Evolutionary conservation across 1,284 basidiomycete species (phyloP).

Genomic region (Trametes polyzona): DNA sequence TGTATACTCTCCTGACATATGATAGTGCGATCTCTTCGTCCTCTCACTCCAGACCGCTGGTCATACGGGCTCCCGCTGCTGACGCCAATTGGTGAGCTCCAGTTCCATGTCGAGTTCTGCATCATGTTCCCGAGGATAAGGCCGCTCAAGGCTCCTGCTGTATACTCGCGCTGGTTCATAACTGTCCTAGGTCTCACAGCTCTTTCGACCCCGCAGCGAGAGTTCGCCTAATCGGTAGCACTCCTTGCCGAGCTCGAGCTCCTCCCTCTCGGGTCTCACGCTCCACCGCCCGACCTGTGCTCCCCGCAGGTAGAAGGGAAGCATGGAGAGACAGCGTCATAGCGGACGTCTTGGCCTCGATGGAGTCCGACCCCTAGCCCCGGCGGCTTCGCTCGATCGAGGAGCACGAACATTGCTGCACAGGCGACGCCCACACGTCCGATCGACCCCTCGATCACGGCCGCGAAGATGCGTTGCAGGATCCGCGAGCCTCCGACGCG

Average conservation of each 20-base stretch:
- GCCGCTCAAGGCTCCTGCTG: too few species aligned
- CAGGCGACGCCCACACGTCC: not conserved
- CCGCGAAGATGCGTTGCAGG: not conserved
- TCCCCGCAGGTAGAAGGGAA: not conserved
- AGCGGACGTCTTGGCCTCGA: too few species aligned
- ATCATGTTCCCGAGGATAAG: too few species aligned
- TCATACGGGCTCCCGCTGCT: too few species aligned
- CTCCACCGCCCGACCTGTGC: not conserved
- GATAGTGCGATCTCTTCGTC: not conserved
- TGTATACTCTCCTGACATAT: not conserved
- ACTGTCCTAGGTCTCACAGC: too few species aligned
- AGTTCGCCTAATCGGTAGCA: too few species aligned
- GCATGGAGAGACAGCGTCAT: conserved; percentile 1
- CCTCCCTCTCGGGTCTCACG: too few species aligned
- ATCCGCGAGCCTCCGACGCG: not conserved
- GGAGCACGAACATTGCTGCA: not conserved
- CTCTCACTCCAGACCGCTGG: not conserved
- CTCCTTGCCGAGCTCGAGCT: too few species aligned
- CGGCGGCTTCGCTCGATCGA: not conserved
- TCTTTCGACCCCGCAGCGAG: too few species aligned
- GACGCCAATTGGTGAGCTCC: too few species aligned
- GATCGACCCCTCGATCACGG: not conserved
- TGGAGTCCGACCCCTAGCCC: not conserved
- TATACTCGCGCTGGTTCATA: too few species aligned
- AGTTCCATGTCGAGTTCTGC: too few species aligned